phyloP scores from a whole-genome alignment of 495 filamentous ascomycete genomes.

The Lepidopterella palustris region DNA sequence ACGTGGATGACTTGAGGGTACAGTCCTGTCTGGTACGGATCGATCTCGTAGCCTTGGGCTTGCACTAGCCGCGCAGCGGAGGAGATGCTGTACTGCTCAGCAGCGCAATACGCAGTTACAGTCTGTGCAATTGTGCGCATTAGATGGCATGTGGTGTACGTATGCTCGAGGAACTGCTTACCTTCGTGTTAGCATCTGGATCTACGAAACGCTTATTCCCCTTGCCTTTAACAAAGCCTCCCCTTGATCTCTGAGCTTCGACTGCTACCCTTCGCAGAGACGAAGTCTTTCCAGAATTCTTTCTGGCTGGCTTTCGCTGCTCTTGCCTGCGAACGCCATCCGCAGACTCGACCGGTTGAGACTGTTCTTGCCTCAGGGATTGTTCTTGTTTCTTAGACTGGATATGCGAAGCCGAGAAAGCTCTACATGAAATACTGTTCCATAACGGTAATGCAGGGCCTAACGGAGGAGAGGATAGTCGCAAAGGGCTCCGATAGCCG shows the following conservation, averaged over 20 bases:
- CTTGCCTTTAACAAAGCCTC: slow-evolving; percentile 29
- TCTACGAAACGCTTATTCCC: slow-evolving; percentile 35
- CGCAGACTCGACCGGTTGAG: not conserved
- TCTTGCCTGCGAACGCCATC: slow-evolving; percentile 8
- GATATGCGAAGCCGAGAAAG: not conserved
- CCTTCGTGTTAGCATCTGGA: slow-evolving; percentile 37
- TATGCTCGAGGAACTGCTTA: slow-evolving; percentile 4
- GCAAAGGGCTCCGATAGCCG: not conserved
- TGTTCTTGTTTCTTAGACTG: not conserved
- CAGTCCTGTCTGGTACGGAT: slow-evolving; percentile 54
- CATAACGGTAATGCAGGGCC: too few species aligned
- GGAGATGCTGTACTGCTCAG: slow-evolving; percentile 78
- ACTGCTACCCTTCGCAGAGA: slow-evolving; percentile 36
- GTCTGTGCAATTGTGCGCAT: slow-evolving; percentile 35
- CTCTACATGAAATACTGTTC: not conserved
- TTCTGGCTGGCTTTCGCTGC: slow-evolving; percentile 12
- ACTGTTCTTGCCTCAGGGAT: not conserved
- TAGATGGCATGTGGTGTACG: not conserved
- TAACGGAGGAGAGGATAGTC: slow-evolving; percentile 1
- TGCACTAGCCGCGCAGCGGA: slow-evolving; percentile 62
- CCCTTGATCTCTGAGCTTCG: slow-evolving; percentile 36
- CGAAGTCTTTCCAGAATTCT: slow-evolving; percentile 23
- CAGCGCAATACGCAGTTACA: slow-evolving; percentile 76
- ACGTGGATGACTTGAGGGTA: slow-evolving; percentile 64
- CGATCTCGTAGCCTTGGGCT: slow-evolving; percentile 59